Percentiles rank a stretch among this genome's conserved stretches.
These are phyloP conservation scores for Bipolaris victoriae DNA, from an alignment of 2,329 filamentous ascomycete genomes.

Conservation along the genomic window DNA sequence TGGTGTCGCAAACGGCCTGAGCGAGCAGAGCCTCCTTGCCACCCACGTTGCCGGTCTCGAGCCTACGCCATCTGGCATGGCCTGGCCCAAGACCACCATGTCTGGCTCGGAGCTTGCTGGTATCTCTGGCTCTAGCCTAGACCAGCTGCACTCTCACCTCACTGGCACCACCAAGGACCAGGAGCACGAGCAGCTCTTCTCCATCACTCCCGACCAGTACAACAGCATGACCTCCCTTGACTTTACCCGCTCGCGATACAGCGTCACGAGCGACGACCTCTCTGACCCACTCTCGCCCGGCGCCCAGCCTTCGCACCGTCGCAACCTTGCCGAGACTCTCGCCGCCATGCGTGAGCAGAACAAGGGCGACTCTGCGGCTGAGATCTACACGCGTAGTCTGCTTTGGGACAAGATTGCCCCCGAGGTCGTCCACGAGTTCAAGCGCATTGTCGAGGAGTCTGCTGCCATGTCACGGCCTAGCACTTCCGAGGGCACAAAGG, in stretches of 20 bases:
- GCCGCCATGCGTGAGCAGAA: slow-evolving; percentile 74
- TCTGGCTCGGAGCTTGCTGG: slow-evolving; percentile 47
- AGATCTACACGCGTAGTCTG: slow-evolving; percentile 90
- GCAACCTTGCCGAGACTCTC: slow-evolving; percentile 80
- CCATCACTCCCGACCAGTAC: slow-evolving; percentile 85
- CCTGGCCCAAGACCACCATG: slow-evolving; percentile 47
- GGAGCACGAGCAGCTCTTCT: slow-evolving; percentile 85
- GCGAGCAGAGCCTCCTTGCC: slow-evolving; percentile 56
- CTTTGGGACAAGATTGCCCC: slow-evolving; percentile 93
- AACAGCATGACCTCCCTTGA: slow-evolving; percentile 80
- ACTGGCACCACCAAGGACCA: slow-evolving; percentile 76
- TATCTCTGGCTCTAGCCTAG: slow-evolving; percentile 45
- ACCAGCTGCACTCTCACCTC: slow-evolving; percentile 54
- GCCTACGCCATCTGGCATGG: slow-evolving; percentile 46
- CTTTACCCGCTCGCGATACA: slow-evolving; percentile 62
- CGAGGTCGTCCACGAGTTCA: slow-evolving; percentile 91
- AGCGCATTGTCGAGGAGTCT: slow-evolving; percentile 84
- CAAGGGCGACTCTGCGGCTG: slow-evolving; percentile 74
- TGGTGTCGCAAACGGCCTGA: slow-evolving; percentile 59
- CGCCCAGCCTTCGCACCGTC: slow-evolving; percentile 63
- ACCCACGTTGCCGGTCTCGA: slow-evolving; percentile 55
- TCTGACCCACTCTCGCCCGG: slow-evolving; percentile 47
- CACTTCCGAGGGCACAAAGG: slow-evolving; percentile 43
- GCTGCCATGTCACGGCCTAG: slow-evolving; percentile 50
- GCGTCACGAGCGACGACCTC: slow-evolving; percentile 58